Base-by-base conservation (phyloP, 2,329 filamentous ascomycete species). In the Rugonectria rugulosa region DNA sequence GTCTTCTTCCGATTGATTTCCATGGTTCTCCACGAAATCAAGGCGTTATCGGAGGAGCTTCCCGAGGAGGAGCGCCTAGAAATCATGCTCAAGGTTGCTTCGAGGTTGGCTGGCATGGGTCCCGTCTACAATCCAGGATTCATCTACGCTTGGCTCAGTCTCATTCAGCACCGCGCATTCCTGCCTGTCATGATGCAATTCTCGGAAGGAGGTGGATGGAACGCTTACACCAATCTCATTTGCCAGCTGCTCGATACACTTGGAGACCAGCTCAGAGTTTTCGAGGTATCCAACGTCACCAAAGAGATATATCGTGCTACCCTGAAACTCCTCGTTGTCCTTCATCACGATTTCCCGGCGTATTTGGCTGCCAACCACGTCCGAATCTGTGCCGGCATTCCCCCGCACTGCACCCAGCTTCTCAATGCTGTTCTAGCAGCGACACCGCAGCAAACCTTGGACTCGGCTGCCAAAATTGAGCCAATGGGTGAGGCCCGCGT, bases 291-390 rank as follows among this genome's bases (percentile, higher is more conserved):
- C 4, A 80, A 85, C 27, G 82, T 90, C 45, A 86, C 88, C 27
- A 93, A 91, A 71, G 91, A 94, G 50, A 85, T 96, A 58, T 97
- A 97, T 72, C 88, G 91, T 57, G 92, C 89, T 8, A 86, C 90
- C 2, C 78, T 96, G 42, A 92, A 96, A 69, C 84, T 97, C 56
- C 77, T 98, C 50, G 79, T 96, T 27, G 84, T 96, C 47, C 79
- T 99, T 48, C 91, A 97, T 64, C 95, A 98, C 70, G 95, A 99
- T 72, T 98, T 92, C 74, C 90, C 94, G 0, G 92, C 97, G 53
- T 99, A 97, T 73, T 77, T 99, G 36, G 89, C 91, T 6, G 91
- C 93, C 65, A 92, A 96, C 72, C 91, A 96, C 70, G 86, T 91
- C 63, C 85, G 87, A 63, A 85, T 99, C 47, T 92, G 89, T 76